These are phyloP conservation scores for Rhizopogon salebrosus DNA, from an alignment of 768 basidiomycete genomes.

Conservation along the genomic window DNA sequence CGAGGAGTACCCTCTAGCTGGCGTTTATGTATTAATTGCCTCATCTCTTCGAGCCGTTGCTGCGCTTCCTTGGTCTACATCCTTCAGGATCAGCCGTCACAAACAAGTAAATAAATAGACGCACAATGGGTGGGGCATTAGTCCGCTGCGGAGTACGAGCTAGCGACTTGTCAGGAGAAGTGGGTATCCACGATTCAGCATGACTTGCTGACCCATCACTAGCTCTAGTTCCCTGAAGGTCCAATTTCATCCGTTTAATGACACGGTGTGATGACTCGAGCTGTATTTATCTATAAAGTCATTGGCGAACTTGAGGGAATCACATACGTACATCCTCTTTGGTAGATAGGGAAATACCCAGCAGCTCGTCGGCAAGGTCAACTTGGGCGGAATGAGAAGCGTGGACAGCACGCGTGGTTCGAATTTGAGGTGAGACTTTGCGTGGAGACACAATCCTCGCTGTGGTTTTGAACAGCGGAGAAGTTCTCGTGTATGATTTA, in stretches of 20 bases:
- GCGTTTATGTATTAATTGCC: conserved; percentile 60
- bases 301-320: background rate
- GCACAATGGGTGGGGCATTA: conserved; percentile 38
- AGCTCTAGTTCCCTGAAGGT: conserved; percentile 43
- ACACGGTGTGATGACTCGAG: conserved; percentile 65
- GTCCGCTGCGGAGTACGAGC: conserved; percentile 42
- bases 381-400: conserved; percentile 22
- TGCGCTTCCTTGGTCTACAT: conserved; percentile 68
- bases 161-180: conserved; percentile 52
- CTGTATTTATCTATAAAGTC: conserved; percentile 31
- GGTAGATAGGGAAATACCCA: conserved; percentile 47
- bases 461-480: conserved; percentile 45
- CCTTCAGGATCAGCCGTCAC: conserved; percentile 4
- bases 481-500: conserved; percentile 39
- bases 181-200: conserved; percentile 38
- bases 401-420: conserved; percentile 23
- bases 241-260: conserved; percentile 71
- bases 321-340: conserved; percentile 57
- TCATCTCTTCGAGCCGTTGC: conserved; percentile 81
- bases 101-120: conserved; percentile 8
- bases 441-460: conserved; percentile 45
- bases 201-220: conserved; percentile 11
- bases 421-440: conserved; percentile 49
- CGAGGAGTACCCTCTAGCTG: conserved; percentile 49
- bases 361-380: conserved; percentile 41